Percentiles rank a stretch among this genome's conserved stretches.
These are phyloP conservation scores for Chlamydomonas reinhardtii DNA, from an alignment of 163 green algal species.

Conservation along the genomic window DNA sequence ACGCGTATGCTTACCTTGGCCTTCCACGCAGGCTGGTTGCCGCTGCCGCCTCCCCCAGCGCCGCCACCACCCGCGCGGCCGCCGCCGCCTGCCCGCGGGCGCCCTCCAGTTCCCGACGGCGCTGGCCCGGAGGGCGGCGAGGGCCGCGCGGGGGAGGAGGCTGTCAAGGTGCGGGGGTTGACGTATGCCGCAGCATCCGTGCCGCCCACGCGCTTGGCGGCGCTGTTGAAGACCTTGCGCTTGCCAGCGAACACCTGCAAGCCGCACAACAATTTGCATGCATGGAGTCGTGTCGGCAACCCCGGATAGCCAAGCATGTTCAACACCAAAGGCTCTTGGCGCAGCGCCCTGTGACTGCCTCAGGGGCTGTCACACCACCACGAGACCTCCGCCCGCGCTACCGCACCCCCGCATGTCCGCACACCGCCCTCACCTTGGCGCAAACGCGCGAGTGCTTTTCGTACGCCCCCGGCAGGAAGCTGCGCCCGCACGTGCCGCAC, in stretches of 20 bases:
- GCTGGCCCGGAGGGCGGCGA: conserved; percentile 4
- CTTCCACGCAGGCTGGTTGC: conserved; percentile 53
- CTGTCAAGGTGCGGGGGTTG: neutral
- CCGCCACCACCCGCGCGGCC: neutral
- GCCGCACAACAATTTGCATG: no score
- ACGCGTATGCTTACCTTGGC: conserved; percentile 17
- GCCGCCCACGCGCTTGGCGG: conserved; percentile 51
- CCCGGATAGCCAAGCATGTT: no score
- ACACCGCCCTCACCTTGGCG: conserved; percentile 39
- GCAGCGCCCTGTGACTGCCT: no score
- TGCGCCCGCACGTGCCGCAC: conserved; percentile 54
- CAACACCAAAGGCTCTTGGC: no score
- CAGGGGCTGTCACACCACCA: no score
- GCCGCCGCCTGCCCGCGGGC: conserved; percentile 1
- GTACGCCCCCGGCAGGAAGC: conserved; percentile 52
- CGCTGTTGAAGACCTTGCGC: conserved; percentile 62
- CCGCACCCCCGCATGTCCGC: neutral
- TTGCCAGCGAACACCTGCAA: conserved; percentile 57
- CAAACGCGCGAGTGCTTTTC: conserved; percentile 60
- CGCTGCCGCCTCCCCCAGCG: neutral
- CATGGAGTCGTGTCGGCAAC: neutral
- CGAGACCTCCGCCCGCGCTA: neutral
- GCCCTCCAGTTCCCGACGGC: neutral
- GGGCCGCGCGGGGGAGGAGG: neutral
- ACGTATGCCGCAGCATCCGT: conserved; percentile 26